Evolutionary conservation across 305 asterid genomes (phyloP), one percentile per base, ranked within the genome.

Genomic region (Petunia hybrid): DNA sequence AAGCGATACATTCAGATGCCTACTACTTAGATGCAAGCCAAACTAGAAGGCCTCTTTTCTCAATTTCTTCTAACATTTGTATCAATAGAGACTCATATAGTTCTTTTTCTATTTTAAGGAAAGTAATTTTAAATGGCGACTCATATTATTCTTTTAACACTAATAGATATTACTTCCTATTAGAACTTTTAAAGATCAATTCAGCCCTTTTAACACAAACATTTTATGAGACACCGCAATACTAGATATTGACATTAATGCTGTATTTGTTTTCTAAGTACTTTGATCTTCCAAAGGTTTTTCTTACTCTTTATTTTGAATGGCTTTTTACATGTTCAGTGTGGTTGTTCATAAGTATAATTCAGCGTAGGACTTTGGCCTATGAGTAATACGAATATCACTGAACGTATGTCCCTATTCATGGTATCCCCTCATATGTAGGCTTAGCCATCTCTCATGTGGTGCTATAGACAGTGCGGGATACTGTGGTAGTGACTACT

Each of bases 11-110:
- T 3, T 39, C 71, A 39, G 71, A 65, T 39, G 35, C 71, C 38
- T 39, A 65, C 48, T 65, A 65, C 46, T 39, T 13, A 12, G 36
- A 51, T 14, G 10, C 73, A 14, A 5, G 12, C 51, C 35, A 66
- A 39, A 40, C 73, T 1, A 40, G 3, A 40, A 14, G 4, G 6
- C 8, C 48, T 38, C 13, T 64, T 38, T 64, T 6, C 48, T 65
- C 48, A 13, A 65, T 13, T 65, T 65, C 71, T 65, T 65, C 48
- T 6, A 65, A 65, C 48, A 65, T 65, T 39, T 65, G 71, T 22
- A 22, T 22, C 31, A 22, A 22, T 22, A 22, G 48, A 65, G 35
- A 39, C 48, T 65, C 45, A 14, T 9, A 39, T 39, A 5, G 13
- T 12, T 65, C 71, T 65, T 64, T 39, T 39, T 22, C 31, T 22